Conservation (phyloP, 352 stramenopile genomes). For the Globisporangium uncinulatum region DNA sequence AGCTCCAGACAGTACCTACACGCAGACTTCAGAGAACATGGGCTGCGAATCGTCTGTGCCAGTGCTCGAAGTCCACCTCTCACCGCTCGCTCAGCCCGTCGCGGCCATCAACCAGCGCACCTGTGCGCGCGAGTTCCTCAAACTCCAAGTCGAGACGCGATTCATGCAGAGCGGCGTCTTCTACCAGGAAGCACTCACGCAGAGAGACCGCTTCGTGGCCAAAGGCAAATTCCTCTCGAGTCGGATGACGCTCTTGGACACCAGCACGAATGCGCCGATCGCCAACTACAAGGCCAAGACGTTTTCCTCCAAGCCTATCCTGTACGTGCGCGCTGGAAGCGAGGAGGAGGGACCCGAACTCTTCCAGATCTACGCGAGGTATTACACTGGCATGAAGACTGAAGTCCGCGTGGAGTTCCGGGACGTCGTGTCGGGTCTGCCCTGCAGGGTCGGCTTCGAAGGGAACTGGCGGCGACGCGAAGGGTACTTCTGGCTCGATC, state of each 20-base stretch:
- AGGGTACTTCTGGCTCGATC: conserved; percentile 4
- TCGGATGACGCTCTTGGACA: conserved; percentile 1
- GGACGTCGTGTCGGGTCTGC: neutral
- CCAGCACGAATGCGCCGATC: neutral
- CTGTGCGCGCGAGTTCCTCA: neutral
- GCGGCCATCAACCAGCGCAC: neutral
- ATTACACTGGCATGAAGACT: neutral
- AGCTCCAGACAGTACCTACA: too few relatives aligned
- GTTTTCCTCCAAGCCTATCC: neutral
- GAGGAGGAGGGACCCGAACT: neutral
- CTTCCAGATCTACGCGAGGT: conserved; percentile 2
- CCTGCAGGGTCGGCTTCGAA: neutral
- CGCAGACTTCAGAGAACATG: too few relatives aligned
- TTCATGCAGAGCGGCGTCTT: neutral
- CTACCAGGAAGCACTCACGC: neutral
- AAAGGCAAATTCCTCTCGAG: neutral
- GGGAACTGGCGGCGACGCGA: neutral
- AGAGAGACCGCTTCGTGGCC: neutral
- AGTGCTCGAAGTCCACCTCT: neutral
- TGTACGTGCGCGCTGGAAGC: neutral
- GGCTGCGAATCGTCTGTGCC: neutral
- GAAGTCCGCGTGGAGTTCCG: neutral
- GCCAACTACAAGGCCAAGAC: neutral
- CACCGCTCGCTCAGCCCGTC: neutral
- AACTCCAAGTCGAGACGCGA: neutral